These are phyloP conservation scores for Trametes cubensis DNA, from an alignment of 768 basidiomycete genomes.

Conservation along the genomic window DNA sequence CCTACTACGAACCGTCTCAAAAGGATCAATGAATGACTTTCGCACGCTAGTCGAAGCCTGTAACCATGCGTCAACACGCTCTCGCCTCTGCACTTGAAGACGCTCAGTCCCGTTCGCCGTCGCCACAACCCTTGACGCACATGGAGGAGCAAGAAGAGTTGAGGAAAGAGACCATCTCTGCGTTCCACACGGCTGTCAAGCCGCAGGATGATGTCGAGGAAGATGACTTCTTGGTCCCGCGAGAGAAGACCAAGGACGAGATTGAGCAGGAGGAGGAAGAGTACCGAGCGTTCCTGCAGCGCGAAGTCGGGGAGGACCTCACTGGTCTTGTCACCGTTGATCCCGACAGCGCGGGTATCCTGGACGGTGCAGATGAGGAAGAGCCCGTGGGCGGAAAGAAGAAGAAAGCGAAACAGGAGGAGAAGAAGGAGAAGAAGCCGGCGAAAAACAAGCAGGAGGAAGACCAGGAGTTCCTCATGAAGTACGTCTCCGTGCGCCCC, in stretches of 20 bases:
- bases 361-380: conserved; percentile 33
- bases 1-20: conserved; percentile 10
- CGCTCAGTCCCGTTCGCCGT: conserved; percentile 55
- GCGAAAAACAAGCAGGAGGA: conserved; percentile 52
- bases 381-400: conserved; percentile 30
- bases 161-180: conserved; percentile 80
- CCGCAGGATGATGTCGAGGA: conserved; percentile 45
- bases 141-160: conserved; percentile 76
- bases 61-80: conserved; percentile 75
- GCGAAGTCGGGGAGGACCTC: conserved; percentile 80
- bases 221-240: conserved; percentile 68
- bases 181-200: conserved; percentile 60
- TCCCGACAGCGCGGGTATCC: conserved; percentile 23
- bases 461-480: conserved; percentile 88
- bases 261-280: conserved; percentile 79
- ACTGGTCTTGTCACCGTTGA: conserved; percentile 66
- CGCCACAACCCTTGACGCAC: conserved; percentile 62
- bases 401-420: conserved; percentile 35
- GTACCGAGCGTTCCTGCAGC: conserved; percentile 79
- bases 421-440: conserved; percentile 30
- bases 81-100: conserved; percentile 61
- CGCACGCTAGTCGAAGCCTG: conserved; percentile 58
- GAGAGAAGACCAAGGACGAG: conserved; percentile 81
- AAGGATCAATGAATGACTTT: conserved; percentile 9
- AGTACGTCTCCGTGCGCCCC: conserved; percentile 55